Evolutionary conservation across 352 stramenopile species (phyloP).

Genomic region (Pythium plurisporium): DNA sequence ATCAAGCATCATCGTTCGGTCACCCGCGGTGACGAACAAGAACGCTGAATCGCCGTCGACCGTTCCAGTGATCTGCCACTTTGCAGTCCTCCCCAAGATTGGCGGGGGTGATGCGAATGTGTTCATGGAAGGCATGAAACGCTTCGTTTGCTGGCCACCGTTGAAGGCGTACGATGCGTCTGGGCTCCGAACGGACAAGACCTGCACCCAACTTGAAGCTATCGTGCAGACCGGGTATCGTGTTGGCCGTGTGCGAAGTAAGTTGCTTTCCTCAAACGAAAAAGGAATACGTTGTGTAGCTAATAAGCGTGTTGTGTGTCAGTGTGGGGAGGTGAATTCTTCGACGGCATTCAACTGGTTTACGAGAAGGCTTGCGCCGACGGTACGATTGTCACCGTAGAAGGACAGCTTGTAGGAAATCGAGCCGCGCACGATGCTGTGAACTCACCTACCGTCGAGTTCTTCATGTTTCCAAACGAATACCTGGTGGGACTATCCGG

Average conservation of each 20-base stretch:
- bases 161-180: constrained; percentile 35
- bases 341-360: constrained; percentile 49
- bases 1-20: neutral
- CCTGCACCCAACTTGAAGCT: constrained; percentile 30
- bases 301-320: neutral
- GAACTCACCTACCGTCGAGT: constrained; percentile 27
- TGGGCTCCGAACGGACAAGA: constrained; percentile 25
- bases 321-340: constrained; percentile 76
- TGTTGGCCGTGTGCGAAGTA: constrained; percentile 50
- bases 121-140: constrained; percentile 41
- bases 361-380: constrained; percentile 29
- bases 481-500: constrained; percentile 43
- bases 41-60: neutral
- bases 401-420: constrained; percentile 53
- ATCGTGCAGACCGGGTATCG: constrained; percentile 42
- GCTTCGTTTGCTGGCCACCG: constrained; percentile 42
- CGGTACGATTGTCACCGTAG: neutral
- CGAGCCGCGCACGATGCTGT: constrained; percentile 23
- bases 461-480: constrained; percentile 48
- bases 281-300: no score
- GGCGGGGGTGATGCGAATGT: constrained; percentile 3
- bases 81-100: constrained; percentile 31
- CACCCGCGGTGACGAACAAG: neutral
- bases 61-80: constrained; percentile 32
- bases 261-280: constrained; percentile 16